Evolutionary conservation across 2,329 filamentous ascomycete genomes (phyloP).

Genomic region (Nemania serpens): DNA sequence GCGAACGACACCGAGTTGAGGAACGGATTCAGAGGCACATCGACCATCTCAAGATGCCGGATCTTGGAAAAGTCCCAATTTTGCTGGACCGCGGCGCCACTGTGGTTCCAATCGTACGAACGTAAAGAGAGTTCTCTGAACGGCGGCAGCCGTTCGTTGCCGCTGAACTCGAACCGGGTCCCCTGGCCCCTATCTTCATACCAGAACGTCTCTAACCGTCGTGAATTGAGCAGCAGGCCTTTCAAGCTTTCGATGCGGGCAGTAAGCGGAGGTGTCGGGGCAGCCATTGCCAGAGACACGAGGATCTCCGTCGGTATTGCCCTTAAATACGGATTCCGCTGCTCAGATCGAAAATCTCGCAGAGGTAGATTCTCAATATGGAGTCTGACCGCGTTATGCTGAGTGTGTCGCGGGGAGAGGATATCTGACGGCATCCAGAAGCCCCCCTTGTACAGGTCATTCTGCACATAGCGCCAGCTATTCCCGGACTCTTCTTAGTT

Average conservation of each 20-base stretch:
- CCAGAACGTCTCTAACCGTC: slow-evolving; percentile 46
- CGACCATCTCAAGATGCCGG: slow-evolving; percentile 47
- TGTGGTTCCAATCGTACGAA: slow-evolving; percentile 57
- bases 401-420: slow-evolving; percentile 41
- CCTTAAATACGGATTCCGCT: slow-evolving; percentile 44
- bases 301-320: slow-evolving; percentile 47
- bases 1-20: slow-evolving; percentile 47
- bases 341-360: slow-evolving; percentile 42
- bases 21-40: slow-evolving; percentile 52
- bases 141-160: slow-evolving; percentile 49
- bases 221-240: slow-evolving; percentile 46
- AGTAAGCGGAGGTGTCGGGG: slow-evolving; percentile 47
- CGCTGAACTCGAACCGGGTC: slow-evolving; percentile 48
- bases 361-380: slow-evolving; percentile 50
- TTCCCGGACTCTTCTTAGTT: neutral
- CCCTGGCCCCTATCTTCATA: slow-evolving; percentile 53
- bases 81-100: slow-evolving; percentile 41
- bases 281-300: slow-evolving; percentile 48
- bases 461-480: slow-evolving; percentile 48
- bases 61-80: slow-evolving; percentile 56
- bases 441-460: slow-evolving; percentile 35
- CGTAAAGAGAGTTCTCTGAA: slow-evolving; percentile 48
- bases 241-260: slow-evolving; percentile 49
- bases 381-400: slow-evolving; percentile 41
- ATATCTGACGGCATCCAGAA: slow-evolving; percentile 48